A percentile compares a stretch with the other conserved stretches of the same genome.
phyloP scores from a whole-genome alignment of 83 land plant genomes.

The Diphasiastrum complanatum region DNA sequence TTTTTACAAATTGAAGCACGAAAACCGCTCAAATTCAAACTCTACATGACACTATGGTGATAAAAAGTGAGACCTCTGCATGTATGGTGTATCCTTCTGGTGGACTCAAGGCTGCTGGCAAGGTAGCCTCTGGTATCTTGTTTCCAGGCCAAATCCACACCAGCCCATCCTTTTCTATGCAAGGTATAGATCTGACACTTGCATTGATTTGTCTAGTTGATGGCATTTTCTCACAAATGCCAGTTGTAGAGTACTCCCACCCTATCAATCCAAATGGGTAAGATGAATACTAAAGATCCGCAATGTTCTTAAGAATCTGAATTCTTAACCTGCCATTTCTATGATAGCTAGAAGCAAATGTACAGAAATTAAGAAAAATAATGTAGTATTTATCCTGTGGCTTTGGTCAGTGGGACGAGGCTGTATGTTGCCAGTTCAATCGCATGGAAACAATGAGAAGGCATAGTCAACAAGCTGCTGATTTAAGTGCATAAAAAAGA shows the following conservation, averaged over 20 bases:
- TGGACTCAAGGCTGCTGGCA: slow-evolving; percentile 77
- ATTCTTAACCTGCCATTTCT: neutral
- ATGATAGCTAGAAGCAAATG: neutral
- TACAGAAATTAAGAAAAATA: too few species aligned
- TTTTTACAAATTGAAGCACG: neutral
- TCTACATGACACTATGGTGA: neutral
- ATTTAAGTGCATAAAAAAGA: neutral
- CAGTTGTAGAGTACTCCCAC: slow-evolving; percentile 93
- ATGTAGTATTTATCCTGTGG: too few species aligned
- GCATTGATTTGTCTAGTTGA: slow-evolving; percentile 63
- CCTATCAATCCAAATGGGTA: slow-evolving; percentile 38
- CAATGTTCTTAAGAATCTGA: neutral
- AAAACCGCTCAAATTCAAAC: neutral
- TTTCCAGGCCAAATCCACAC: slow-evolving; percentile 97
- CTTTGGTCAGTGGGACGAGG: too few species aligned
- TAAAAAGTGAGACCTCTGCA: slow-evolving; percentile 54
- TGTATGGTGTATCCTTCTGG: slow-evolving; percentile 73
- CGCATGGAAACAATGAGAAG: neutral
- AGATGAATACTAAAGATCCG: slow-evolving; percentile 7
- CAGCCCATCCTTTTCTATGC: slow-evolving; percentile 88
- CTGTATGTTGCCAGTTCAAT: neutral
- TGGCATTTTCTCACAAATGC: slow-evolving; percentile 95
- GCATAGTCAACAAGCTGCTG: neutral
- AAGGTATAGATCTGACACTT: slow-evolving; percentile 72
- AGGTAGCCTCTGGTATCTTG: slow-evolving; percentile 52